Base-by-base conservation (phyloP, 495 filamentous ascomycete genomes). In the Parachaetomium inaequale region DNA sequence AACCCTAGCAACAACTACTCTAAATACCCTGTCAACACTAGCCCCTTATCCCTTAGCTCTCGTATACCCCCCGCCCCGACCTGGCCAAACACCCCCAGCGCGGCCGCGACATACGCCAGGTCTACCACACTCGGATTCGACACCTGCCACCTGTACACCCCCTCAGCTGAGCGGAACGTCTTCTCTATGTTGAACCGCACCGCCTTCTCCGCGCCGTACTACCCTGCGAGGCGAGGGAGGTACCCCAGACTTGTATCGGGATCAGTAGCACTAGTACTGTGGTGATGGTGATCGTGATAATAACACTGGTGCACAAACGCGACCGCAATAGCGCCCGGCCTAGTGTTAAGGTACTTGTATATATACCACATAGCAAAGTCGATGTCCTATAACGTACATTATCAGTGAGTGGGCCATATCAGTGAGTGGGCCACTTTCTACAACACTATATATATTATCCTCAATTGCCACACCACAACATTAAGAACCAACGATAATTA, bases 321-420 rank as follows among this genome's bases (percentile, higher is more conserved):
- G 5, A 89, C 92, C 17, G 84, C 93, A 68, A 96, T 95, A 21
- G 84, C 84, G 29, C 94, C 94, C 1, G 94, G 93, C 0, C 94
- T 94, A 52, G 85, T 84, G 69, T 96, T 97, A 58, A 98, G 80
- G 70, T 98, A 98, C 75, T 98, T 98, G 78, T 98, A 98, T 45
- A 82, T 90, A 73, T 95, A 98, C 94, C 94, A 98, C 14, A 82
- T 89, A 1, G 95, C 92, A 61, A 94, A 94, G 73, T 98, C 94
- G 26, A 97, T 92, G 55, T 92, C 84, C 95, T 94, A 98, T n/a
- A n/a, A n/a, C n/a, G n/a, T n/a, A n/a, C n/a, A n/a, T n/a, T n/a
- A n/a, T n/a, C n/a, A n/a, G n/a, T n/a, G n/a, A n/a, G n/a, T n/a
- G n/a, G n/a, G n/a, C n/a, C n/a, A n/a, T n/a, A n/a, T n/a, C n/a